phyloP scores from a whole-genome alignment of 192 early-diverging fungal species.

The Geranomyces variabilis region DNA sequence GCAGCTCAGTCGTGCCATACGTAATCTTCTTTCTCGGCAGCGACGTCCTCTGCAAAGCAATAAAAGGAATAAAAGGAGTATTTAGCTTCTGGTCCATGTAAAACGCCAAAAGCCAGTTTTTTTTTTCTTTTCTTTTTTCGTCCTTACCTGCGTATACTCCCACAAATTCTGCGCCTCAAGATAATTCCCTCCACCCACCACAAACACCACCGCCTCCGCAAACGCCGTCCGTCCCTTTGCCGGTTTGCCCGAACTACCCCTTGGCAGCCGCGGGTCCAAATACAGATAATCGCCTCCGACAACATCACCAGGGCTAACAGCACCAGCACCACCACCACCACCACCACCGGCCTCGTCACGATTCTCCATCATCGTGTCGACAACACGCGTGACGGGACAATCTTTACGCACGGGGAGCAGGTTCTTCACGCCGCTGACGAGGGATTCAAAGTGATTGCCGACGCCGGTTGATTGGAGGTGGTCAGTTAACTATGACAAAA shows the following conservation, averaged over 20 bases:
- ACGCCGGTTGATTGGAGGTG: conserved; percentile 53
- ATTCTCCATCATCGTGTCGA: conserved; percentile 84
- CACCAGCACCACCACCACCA: background rate
- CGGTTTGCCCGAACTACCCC: conserved; percentile 11
- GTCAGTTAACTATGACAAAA: conserved; percentile 43
- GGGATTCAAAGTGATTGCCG: conserved; percentile 49
- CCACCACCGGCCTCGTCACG: conserved; percentile 33
- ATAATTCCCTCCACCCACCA: conserved; percentile 97
- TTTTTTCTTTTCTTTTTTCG: too few relatives aligned
- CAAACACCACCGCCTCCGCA: conserved; percentile 96
- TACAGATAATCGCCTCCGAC: conserved; percentile 78
- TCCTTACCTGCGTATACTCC: conserved; percentile 78
- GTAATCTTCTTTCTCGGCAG: conserved; percentile 77
- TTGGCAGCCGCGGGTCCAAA: conserved; percentile 81
- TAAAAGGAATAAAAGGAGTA: too few relatives aligned
- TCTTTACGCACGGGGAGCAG: conserved; percentile 90
- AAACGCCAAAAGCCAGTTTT: background rate
- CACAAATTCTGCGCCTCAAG: conserved; percentile 95
- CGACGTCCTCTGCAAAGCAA: conserved; percentile 27
- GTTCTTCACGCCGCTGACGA: conserved; percentile 90
- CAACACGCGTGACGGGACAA: conserved; percentile 80
- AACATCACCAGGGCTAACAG: conserved; percentile 22
- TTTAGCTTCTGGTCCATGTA: too few relatives aligned
- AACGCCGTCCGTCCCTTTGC: conserved; percentile 46
- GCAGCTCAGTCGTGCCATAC: conserved; percentile 92